A percentile compares a stretch with the other conserved stretches of the same genome.
phyloP scores from a whole-genome alignment of 345 rosid genomes.

The Rhodamnia rubescens region DNA sequence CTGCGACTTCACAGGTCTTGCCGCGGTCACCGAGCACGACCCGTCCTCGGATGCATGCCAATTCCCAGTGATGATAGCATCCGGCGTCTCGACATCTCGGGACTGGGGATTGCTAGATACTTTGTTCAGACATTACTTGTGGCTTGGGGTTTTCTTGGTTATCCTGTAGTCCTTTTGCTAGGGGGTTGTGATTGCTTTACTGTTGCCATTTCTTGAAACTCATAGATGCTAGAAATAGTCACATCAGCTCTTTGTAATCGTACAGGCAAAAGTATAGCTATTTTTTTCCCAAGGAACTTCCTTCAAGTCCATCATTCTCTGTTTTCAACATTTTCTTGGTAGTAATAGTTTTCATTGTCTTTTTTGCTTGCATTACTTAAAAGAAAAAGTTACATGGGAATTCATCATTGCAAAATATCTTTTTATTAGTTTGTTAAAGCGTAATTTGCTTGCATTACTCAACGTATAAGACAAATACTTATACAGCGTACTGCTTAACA shows the following conservation, averaged over 20 bases:
- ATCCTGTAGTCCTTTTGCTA: neutral
- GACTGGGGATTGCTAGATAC: conserved; percentile 27
- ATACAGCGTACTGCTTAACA: no score
- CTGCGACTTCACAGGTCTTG: conserved; percentile 69
- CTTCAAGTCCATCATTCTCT: neutral
- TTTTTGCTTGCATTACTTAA: no score
- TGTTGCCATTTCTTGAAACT: neutral
- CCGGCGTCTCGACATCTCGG: conserved; percentile 4
- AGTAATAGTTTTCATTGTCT: no score
- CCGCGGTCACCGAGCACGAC: conserved; percentile 31
- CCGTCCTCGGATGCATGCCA: conserved; percentile 54
- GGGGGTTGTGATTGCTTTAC: neutral
- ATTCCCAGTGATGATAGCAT: conserved; percentile 59
- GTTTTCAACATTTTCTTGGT: no score
- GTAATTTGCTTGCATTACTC: no score
- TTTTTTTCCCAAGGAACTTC: neutral
- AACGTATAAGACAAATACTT: no score
- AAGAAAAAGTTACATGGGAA: no score
- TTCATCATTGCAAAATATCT: no score
- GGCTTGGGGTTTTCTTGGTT: neutral
- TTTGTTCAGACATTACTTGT: neutral
- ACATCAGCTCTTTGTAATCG: neutral
- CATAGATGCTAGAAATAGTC: neutral
- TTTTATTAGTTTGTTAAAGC: no score
- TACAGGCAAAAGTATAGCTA: neutral